Base-by-base conservation (phyloP, 2,329 filamentous ascomycete species). In the Penicillium sp. region DNA sequence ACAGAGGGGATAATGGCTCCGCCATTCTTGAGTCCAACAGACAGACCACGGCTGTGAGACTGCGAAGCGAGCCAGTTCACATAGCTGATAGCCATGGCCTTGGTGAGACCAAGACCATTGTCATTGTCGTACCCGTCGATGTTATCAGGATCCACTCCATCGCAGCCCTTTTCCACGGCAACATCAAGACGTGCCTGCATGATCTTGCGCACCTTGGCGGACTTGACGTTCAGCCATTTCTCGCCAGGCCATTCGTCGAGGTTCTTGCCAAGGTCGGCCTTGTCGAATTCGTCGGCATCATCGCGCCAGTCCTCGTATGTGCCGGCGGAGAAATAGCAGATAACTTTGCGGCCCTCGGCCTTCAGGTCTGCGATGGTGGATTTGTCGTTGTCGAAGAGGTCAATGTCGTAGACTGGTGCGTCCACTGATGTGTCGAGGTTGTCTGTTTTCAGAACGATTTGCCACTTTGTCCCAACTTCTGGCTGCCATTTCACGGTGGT, bases 321-420 rank as follows among this genome's bases (percentile, higher is more conserved):
- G 1, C 86, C 86, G 0, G 83, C 84, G 43, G 81, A 85, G 71
- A 89, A 89, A 69, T 89, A 89, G 72, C 86, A 89, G 50, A 89
- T 83, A 46, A 88, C 80, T 53, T 79, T 82, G 61, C 80, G 80
- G 8, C 77, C 78, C 25, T 35, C 83, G 77, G 12, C n/a, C n/a
- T n/a, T n/a, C n/a, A 84, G 69, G 4, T 65, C 63, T 3, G 66
- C 52, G 42, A 84, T 79, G 1, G 70, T 75, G 6, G 68, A 61
- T 12, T 71, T 69, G 5, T 71, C 65, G 42, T 78, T 80, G 49
- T 77, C 72, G 64, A 84, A 82, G 11, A 83, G 72, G 52, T 81
- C 75, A 50, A 86, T 82, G 64, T 86, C 82, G 64, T 79, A 86
- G 37, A 86, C 71, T 4, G 73, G 69, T 0, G 81, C 79, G 53